Base-by-base conservation (phyloP, 495 filamentous ascomycete species). In the Tuber aestivum region DNA sequence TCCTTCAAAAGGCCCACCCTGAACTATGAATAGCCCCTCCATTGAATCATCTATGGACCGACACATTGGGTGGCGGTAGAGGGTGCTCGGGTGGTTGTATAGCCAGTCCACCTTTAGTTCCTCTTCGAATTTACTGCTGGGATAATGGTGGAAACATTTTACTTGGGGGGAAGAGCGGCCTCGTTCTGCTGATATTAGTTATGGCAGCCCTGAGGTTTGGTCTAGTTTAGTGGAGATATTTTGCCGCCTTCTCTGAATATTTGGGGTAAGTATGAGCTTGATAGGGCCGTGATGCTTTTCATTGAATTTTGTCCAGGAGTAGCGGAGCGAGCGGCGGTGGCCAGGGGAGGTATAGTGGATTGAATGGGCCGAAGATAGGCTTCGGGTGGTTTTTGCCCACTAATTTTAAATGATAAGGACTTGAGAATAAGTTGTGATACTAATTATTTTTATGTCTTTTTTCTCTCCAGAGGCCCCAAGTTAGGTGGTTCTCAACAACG, bases 21-120 rank as follows among this genome's bases (percentile, higher is more conserved):
- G 9, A 10, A 27, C 23, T 10, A 8, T 56, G 10, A n/a, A 27
- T 56, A n/a, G 48, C 23, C 9, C 9, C 21, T 50, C 48, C 1
- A 48, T 7, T n/a, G 9, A 20, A 9, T 7, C 1, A 0, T n/a
- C 23, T 0, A 12, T n/a, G 48, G 4, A 0, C 1, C 5, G 3
- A 10, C 1, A 56, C 8, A 12, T 12, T 1, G 21, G n/a, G n/a
- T 6, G 45, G 21, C 9, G 3, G 23, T 3, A 2, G 48, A 12
- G 23, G 23, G 23, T 3, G 48, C 9, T 7, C 1, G 1, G 9
- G 2, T 56, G 23, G 23, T 9, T 56, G 23, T 10, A 3, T 18
- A 9, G 3, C n/a, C n/a, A n/a, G n/a, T n/a, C n/a, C n/a, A n/a
- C n/a, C n/a, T n/a, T n/a, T 56, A 12, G 23, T 56, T 8, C 27